These are phyloP conservation scores for Pythium oligandrum DNA, from an alignment of 352 stramenopile genomes.

Conservation along the genomic window DNA sequence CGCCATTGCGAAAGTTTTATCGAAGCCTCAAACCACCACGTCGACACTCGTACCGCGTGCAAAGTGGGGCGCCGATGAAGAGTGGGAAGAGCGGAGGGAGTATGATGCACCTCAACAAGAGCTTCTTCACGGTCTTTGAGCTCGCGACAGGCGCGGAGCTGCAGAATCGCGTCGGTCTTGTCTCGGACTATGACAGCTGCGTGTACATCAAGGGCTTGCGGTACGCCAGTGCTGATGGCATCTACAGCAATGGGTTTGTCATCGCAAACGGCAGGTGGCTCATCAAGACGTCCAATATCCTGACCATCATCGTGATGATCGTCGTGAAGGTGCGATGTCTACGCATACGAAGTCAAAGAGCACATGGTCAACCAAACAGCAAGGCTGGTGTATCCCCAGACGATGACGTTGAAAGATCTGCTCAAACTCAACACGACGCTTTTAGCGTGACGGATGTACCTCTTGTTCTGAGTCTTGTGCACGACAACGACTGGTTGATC, in stretches of 20 bases:
- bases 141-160: slow-evolving; percentile 2
- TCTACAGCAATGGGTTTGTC: slow-evolving; percentile 43
- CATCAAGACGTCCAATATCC: too few relatives aligned
- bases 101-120: not conserved
- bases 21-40: too few relatives aligned
- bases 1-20: too few relatives aligned
- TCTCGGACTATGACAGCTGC: slow-evolving; percentile 36
- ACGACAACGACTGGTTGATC: too few relatives aligned
- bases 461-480: not conserved
- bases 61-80: too few relatives aligned
- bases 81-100: too few relatives aligned
- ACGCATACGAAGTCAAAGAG: too few relatives aligned
- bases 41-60: too few relatives aligned
- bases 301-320: too few relatives aligned
- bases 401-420: too few relatives aligned
- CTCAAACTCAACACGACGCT: slow-evolving; percentile 1
- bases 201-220: slow-evolving; percentile 23
- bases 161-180: slow-evolving; percentile 13
- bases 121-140: too few relatives aligned
- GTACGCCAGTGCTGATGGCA: slow-evolving; percentile 27
- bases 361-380: not conserved
- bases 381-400: slow-evolving; percentile 2
- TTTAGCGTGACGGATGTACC: slow-evolving; percentile 8
- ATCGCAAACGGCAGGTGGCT: not conserved
- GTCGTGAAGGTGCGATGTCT: too few relatives aligned